Base-by-base conservation (phyloP, 1,139 yeast species). In the Hansenula lynferdii region DNA sequence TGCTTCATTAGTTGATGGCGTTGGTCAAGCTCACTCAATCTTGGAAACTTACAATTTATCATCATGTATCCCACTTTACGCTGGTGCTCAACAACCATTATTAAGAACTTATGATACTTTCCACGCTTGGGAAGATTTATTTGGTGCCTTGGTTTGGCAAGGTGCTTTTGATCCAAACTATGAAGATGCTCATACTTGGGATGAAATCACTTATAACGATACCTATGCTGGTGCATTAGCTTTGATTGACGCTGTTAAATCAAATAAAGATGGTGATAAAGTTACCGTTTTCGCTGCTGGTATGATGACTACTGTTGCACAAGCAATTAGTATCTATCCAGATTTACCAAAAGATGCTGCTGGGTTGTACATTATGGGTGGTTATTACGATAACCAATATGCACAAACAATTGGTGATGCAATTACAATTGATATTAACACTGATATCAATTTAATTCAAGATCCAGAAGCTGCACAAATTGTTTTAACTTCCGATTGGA, bases 391-490 rank as follows among this genome's bases (percentile, higher is more conserved):
- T 48, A 58, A 50, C 28, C 70, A 66, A 48, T 62, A 57, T 39
- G 64, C 62, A 6, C 62, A 59, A 38, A 64, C 62, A 23, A 54
- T 60, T 14, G 69, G 69, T 25, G 40, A 54, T 25, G 38, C 57
- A 25, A 53, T 53, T 35, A 47, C 49, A 24, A 59, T 59, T 39
- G 70, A 67, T 45, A 55, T 65, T 42, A 61, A 63, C 53, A 64
- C 69, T 29, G 72, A 67, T 47, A 64, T 67, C 50, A 66, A 67
- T 50, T 50, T 67, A 38, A 64, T 65, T 39, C 64, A 64, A 46
- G 72, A 67, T 45, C 71, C 72, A 12, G 71, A 66, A 51, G 70
- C 69, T 19, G 70, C 72, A 22, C 68, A 65, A 48, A 64, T 64
- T 18, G 68, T 60, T 14, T 47, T 67, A 27, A 62, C 69, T 28